Evolutionary conservation across 495 filamentous ascomycete genomes (phyloP).

Genomic region (Daldinia bambusicola): DNA sequence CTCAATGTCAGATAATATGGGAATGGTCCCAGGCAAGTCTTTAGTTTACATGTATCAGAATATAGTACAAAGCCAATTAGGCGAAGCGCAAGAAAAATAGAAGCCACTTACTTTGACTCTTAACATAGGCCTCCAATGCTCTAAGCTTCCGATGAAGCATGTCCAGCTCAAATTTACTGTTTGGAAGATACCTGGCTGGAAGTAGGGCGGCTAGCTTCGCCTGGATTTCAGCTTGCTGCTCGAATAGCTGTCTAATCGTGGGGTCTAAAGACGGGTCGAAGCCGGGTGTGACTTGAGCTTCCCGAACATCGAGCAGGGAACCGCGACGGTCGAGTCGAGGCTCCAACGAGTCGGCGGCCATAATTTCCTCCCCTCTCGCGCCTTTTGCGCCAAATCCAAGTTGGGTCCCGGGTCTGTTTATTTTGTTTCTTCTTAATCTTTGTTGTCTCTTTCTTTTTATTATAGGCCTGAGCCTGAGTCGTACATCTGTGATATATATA

Average conservation of each 20-base stretch:
- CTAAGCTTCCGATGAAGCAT: conserved; percentile 61
- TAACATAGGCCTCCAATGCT: conserved; percentile 55
- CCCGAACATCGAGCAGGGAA: conserved; percentile 46
- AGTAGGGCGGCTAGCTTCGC: conserved; percentile 58
- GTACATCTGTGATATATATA: conserved; percentile 32
- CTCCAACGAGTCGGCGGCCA: conserved; percentile 47
- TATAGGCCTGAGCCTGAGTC: conserved; percentile 26
- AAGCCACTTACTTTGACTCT: conserved; percentile 56
- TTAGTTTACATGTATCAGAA: conserved; percentile 50
- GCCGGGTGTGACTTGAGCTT: conserved; percentile 46
- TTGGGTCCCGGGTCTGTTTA: conserved; percentile 17
- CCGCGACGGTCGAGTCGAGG: conserved; percentile 49
- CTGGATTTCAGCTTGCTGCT: conserved; percentile 63
- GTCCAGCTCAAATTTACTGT: conserved; percentile 56
- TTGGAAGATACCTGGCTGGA: conserved; percentile 56
- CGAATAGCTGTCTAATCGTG: conserved; percentile 57
- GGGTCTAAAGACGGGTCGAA: conserved; percentile 57
- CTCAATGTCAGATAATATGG: conserved; percentile 59
- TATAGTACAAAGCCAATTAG: conserved; percentile 14
- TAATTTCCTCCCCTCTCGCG: conserved; percentile 35
- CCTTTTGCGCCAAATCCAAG: conserved; percentile 35
- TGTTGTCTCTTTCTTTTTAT: conserved; percentile 19
- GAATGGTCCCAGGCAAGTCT: conserved; percentile 57
- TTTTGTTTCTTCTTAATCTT: conserved; percentile 11
- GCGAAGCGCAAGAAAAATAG: conserved; percentile 24